These are phyloP conservation scores for Krasilnikovozyma curviuscula DNA, from an alignment of 768 basidiomycete genomes.

Conservation along the genomic window DNA sequence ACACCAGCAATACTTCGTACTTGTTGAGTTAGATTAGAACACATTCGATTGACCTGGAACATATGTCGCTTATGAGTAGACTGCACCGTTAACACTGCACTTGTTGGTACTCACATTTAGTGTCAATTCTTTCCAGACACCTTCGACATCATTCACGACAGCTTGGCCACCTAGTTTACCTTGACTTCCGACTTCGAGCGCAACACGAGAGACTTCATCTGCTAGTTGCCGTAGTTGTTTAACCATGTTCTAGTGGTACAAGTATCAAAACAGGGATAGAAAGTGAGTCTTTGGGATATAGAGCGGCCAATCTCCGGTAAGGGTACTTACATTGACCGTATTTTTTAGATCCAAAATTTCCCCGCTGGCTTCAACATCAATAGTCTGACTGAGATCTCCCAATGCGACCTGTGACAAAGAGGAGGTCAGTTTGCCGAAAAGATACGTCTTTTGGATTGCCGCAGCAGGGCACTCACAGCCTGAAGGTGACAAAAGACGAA, in stretches of 20 bases:
- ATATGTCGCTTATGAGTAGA: too few relatives aligned
- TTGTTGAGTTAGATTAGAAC: conserved; percentile 56
- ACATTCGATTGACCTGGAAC: conserved; percentile 55
- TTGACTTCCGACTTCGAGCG: conserved; percentile 77
- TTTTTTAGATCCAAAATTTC: conserved; percentile 46
- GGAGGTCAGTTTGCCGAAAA: too few relatives aligned
- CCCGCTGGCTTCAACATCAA: conserved; percentile 67
- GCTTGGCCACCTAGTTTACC: conserved; percentile 90
- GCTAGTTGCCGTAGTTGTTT: conserved; percentile 22
- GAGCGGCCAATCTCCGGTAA: conserved; percentile 20
- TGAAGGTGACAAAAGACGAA: too few relatives aligned
- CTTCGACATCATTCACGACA: conserved; percentile 73
- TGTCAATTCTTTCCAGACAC: conserved; percentile 83
- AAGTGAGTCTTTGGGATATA: conserved; percentile 43
- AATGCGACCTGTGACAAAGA: conserved; percentile 39
- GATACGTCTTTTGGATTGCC: too few relatives aligned
- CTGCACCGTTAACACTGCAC: too few relatives aligned
- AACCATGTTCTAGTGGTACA: conserved; percentile 2
- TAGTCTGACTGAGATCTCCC: conserved; percentile 80
- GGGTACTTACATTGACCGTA: conserved; percentile 82
- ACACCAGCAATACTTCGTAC: conserved; percentile 68
- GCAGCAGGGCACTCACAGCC: too few relatives aligned
- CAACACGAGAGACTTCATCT: conserved; percentile 59
- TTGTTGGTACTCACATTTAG: conserved; percentile 23
- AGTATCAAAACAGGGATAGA: not conserved